Evolutionary conservation across 2,329 filamentous ascomycete genomes (phyloP).

Genomic region (Albophoma yamanashiensis): DNA sequence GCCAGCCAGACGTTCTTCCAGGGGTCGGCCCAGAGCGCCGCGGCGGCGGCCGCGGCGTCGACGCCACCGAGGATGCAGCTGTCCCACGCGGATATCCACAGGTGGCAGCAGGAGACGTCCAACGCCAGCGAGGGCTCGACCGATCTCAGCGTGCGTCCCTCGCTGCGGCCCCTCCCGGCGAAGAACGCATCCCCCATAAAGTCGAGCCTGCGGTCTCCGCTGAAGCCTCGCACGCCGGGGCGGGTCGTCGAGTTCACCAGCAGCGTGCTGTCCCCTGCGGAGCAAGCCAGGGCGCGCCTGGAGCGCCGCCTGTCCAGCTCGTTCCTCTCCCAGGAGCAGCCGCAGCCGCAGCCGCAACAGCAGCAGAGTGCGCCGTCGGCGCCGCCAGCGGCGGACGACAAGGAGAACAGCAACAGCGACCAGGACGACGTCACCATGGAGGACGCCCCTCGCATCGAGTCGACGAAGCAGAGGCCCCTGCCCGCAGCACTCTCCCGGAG

Average conservation of each 20-base stretch:
- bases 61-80: conserved; percentile 31
- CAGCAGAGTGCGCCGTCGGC: neutral
- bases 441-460: conserved; percentile 13
- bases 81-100: conserved; percentile 27
- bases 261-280: conserved; percentile 34
- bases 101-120: conserved; percentile 30
- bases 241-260: conserved; percentile 48
- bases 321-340: conserved; percentile 1
- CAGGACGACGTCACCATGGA: conserved; percentile 14
- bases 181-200: conserved; percentile 44
- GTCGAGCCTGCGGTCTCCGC: conserved; percentile 44
- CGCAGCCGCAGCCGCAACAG: neutral
- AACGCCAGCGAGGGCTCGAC: conserved; percentile 24
- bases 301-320: conserved; percentile 17
- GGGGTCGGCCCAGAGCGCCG: conserved; percentile 15
- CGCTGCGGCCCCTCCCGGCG: conserved; percentile 38
- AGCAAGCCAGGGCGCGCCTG: conserved; percentile 25
- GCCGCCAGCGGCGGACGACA: conserved; percentile 13
- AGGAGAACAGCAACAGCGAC: conserved; percentile 14
- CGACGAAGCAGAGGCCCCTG: neutral
- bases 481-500: conserved; percentile 25
- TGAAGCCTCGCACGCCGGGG: conserved; percentile 47
- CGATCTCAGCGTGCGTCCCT: conserved; percentile 18
- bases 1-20: conserved; percentile 27
- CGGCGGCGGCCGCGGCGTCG: conserved; percentile 13